Evolutionary conservation across 202 grass and related monocot genomes (phyloP).

Genomic region (Digitaria exilis): DNA sequence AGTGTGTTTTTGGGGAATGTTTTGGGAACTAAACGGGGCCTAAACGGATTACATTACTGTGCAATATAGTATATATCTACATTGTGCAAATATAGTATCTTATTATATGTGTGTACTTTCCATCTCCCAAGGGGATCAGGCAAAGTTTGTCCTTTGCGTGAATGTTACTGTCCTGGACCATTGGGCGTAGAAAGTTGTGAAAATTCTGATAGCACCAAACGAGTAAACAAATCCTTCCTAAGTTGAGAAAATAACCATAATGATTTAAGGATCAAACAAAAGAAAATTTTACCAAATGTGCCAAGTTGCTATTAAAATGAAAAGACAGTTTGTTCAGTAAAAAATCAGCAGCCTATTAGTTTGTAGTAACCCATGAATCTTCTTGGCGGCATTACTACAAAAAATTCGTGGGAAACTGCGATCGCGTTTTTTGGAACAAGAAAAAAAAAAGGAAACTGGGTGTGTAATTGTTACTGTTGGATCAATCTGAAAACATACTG

Average conservation of each 20-base stretch:
- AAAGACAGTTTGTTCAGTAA: not conserved
- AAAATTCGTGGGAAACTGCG: not conserved
- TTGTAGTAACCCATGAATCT: not conserved
- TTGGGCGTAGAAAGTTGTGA: not conserved
- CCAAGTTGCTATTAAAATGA: not conserved
- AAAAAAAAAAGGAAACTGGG: not conserved
- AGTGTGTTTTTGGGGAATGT: too few species aligned
- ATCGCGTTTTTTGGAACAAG: not conserved
- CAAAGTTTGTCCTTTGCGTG: not conserved
- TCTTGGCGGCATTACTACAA: not conserved
- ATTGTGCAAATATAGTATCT: too few species aligned
- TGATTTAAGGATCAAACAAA: not conserved
- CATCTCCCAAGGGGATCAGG: not conserved
- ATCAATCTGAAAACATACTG: not conserved
- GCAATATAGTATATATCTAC: not conserved
- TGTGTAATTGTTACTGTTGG: not conserved
- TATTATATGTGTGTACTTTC: too few species aligned
- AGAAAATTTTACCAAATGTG: not conserved
- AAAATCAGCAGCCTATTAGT: not conserved
- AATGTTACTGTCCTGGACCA: not conserved
- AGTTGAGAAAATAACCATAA: not conserved
- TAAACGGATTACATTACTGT: not conserved
- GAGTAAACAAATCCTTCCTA: not conserved
- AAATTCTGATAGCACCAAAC: not conserved
- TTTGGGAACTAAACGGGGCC: too few species aligned